Evolutionary conservation across 2,329 filamentous ascomycete genomes (phyloP).

Genomic region (Penicillium sp.): DNA sequence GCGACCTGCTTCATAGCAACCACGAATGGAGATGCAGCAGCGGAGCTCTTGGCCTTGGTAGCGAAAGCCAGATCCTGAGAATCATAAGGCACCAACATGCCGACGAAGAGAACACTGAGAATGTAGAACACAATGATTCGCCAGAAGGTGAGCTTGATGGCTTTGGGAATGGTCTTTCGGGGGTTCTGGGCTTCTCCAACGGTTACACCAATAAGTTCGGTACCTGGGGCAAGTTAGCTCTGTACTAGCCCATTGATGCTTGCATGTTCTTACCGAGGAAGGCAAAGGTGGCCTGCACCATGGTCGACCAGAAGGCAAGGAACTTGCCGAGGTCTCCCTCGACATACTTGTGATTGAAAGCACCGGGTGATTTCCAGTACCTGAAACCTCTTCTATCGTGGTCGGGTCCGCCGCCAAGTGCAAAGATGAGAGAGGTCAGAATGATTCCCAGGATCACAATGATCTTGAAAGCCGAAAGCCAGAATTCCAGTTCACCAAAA

Average conservation of each 20-base stretch:
- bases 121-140: conserved; percentile 75
- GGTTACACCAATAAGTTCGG: conserved; percentile 62
- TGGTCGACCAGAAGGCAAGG: conserved; percentile 67
- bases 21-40: conserved; percentile 70
- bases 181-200: conserved; percentile 71
- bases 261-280: conserved; percentile 59
- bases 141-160: conserved; percentile 75
- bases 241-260: background rate
- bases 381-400: conserved; percentile 65
- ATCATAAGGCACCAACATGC: conserved; percentile 68
- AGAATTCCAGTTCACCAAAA: conserved; percentile 68
- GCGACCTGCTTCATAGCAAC: conserved; percentile 64
- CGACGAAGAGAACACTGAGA: conserved; percentile 68
- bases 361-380: conserved; percentile 66
- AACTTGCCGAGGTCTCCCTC: conserved; percentile 55
- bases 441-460: conserved; percentile 68
- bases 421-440: conserved; percentile 64
- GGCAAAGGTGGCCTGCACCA: conserved; percentile 77
- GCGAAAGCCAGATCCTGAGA: conserved; percentile 52
- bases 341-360: conserved; percentile 54
- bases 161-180: conserved; percentile 66
- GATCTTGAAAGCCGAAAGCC: conserved; percentile 67
- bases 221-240: conserved; percentile 55
- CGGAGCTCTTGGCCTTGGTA: conserved; percentile 35
- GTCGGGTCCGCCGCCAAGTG: conserved; percentile 66